Conservation (phyloP, 345 rosid species). For the Psidium guajava region DNA sequence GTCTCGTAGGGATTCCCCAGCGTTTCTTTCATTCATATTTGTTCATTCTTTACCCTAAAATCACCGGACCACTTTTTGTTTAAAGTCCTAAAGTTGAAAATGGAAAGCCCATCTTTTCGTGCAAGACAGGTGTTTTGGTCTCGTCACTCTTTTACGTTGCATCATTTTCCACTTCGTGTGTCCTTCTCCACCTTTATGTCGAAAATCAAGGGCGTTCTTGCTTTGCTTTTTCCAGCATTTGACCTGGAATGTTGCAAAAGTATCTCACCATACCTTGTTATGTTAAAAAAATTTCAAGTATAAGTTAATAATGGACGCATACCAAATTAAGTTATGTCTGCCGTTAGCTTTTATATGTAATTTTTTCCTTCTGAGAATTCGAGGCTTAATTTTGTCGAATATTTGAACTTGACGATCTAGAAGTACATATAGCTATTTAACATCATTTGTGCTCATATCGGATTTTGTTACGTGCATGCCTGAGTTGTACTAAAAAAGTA, state of each 20-base stretch:
- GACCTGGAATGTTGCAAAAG: neutral
- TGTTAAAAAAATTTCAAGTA: neutral
- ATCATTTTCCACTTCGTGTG: neutral
- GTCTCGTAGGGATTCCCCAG: neutral
- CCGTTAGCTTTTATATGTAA: neutral
- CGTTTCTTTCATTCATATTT: neutral
- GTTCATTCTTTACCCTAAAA: neutral
- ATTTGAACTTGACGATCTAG: neutral
- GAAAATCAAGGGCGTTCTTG: neutral
- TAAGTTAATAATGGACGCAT: neutral
- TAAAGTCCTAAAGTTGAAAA: neutral
- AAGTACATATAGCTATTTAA: neutral
- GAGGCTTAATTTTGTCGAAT: neutral
- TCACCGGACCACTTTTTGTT: neutral
- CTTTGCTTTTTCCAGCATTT: neutral
- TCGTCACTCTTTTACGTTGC: neutral
- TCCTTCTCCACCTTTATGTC: neutral
- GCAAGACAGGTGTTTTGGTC: neutral
- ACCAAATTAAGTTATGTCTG: neutral
- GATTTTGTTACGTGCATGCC: accelerated
- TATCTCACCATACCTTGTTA: neutral
- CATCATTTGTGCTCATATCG: neutral
- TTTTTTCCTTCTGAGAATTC: neutral
- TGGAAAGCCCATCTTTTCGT: neutral
- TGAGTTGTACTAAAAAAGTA: neutral